Conservation (phyloP, 2,329 filamentous ascomycete species). For the Rhynchosporium secalis region DNA sequence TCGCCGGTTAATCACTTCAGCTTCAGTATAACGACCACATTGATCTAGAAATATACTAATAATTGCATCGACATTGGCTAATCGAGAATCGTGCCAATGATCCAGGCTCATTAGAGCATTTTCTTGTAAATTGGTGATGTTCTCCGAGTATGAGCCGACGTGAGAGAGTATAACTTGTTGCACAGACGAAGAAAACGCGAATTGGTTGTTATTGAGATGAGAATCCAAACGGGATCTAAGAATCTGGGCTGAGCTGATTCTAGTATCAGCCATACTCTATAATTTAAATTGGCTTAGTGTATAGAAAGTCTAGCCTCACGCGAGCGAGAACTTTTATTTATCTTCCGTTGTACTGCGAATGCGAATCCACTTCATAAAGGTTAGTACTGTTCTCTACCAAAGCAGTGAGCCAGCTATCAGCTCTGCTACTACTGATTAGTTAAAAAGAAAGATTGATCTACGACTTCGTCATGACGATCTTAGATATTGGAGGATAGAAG, state of each 20-base stretch:
- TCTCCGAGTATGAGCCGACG: slow-evolving; percentile 17
- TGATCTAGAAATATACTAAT: slow-evolving; percentile 3
- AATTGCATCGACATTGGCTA: slow-evolving; percentile 4
- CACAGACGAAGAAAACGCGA: slow-evolving; percentile 8
- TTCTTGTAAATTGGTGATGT: not conserved
- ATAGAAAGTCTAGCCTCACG: slow-evolving; percentile 1
- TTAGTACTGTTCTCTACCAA: too few relatives aligned
- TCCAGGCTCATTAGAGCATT: not conserved
- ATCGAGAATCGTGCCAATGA: not conserved
- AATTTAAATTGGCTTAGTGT: not conserved
- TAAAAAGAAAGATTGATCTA: too few relatives aligned
- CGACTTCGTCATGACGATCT: too few relatives aligned
- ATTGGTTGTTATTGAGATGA: not conserved
- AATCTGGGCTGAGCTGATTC: slow-evolving; percentile 5
- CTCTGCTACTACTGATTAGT: too few relatives aligned
- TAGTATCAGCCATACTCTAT: not conserved
- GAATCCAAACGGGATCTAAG: not conserved
- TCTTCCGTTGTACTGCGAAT: slow-evolving; percentile 19
- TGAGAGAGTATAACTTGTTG: slow-evolving; percentile 20
- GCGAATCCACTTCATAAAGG: slow-evolving; percentile 25
- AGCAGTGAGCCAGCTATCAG: too few relatives aligned
- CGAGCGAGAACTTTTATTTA: slow-evolving; percentile 13
- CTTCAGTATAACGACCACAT: slow-evolving; percentile 14
- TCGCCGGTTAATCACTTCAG: slow-evolving; percentile 2
- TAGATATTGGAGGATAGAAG: not conserved